These are phyloP conservation scores for Lichtheimia ornata DNA, from an alignment of 371 early-diverging fungal genomes.

Conservation along the genomic window DNA sequence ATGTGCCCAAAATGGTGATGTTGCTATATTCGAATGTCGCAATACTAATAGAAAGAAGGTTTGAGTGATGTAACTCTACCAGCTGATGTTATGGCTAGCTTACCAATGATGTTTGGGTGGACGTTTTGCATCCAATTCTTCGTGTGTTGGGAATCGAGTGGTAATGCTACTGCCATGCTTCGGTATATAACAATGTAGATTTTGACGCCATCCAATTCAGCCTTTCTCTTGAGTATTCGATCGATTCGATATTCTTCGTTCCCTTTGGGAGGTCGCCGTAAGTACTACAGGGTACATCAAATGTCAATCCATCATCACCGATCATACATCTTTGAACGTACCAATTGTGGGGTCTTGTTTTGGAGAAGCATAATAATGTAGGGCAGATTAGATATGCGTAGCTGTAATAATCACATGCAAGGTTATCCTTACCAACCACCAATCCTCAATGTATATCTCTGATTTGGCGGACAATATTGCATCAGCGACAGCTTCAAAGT, in stretches of 20 bases:
- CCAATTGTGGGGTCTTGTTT: slow-evolving; percentile 66
- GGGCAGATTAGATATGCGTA: neutral
- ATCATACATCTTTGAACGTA: slow-evolving; percentile 17
- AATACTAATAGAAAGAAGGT: slow-evolving; percentile 41
- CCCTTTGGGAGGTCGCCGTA: slow-evolving; percentile 73
- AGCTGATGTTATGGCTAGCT: neutral
- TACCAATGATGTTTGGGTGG: slow-evolving; percentile 77
- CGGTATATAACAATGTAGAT: slow-evolving; percentile 91
- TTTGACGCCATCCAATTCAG: slow-evolving; percentile 76
- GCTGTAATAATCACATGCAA: too few species aligned
- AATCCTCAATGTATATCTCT: slow-evolving; percentile 86
- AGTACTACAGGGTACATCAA: slow-evolving; percentile 46
- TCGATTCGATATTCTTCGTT: slow-evolving; percentile 84
- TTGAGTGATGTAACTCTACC: slow-evolving; percentile 7
- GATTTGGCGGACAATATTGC: slow-evolving; percentile 77
- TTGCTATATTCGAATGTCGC: slow-evolving; percentile 74
- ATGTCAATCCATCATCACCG: too few species aligned
- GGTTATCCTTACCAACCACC: slow-evolving; percentile 70
- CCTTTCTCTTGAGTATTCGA: slow-evolving; percentile 79
- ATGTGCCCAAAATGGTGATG: slow-evolving; percentile 78
- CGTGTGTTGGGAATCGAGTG: slow-evolving; percentile 82
- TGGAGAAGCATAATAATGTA: neutral
- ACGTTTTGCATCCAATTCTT: slow-evolving; percentile 72
- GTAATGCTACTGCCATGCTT: slow-evolving; percentile 76
- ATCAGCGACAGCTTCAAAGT: slow-evolving; percentile 78